Evolutionary conservation across 192 early-diverging fungal genomes (phyloP).

Genomic region (Gonapodya sp.): DNA sequence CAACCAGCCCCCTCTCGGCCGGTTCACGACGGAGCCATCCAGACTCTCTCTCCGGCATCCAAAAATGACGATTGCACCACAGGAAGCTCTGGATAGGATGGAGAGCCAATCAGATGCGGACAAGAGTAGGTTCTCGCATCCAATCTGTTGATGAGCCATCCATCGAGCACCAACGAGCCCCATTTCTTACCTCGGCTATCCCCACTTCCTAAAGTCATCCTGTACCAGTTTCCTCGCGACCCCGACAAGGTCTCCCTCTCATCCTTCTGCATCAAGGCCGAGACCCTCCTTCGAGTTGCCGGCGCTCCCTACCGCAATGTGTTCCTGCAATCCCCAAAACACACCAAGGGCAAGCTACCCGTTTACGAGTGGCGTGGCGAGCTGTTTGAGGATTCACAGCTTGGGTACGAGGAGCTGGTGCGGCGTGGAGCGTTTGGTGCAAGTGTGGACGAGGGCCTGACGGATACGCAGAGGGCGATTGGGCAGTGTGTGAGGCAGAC

Average conservation of each 20-base stretch:
- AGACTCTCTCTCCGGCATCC: background rate
- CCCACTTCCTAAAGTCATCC: background rate
- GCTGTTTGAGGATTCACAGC: slow-evolving; percentile 9
- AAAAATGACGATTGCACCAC: background rate
- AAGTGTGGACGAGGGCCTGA: background rate
- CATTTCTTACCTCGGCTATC: background rate
- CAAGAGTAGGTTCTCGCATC: background rate
- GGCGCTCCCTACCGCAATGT: slow-evolving; percentile 3
- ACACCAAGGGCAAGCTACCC: slow-evolving; percentile 3
- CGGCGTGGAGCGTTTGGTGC: background rate
- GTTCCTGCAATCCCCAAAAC: background rate
- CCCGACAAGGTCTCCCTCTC: background rate
- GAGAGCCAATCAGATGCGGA: background rate
- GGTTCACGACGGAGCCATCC: slow-evolving; percentile 3
- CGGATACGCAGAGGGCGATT: background rate
- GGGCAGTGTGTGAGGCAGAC: background rate
- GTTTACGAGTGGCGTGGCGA: background rate
- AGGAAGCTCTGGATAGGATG: background rate
- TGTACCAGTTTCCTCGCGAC: slow-evolving; percentile 3
- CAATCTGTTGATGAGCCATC: background rate
- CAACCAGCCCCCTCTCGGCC: background rate
- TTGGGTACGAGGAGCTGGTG: slow-evolving; percentile 10
- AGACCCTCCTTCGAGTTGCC: slow-evolving; percentile 4
- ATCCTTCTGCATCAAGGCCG: slow-evolving; percentile 1
- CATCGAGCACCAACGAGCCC: background rate